phyloP scores from a whole-genome alignment of 352 stramenopile genomes.

The Pythium phragmitis region DNA sequence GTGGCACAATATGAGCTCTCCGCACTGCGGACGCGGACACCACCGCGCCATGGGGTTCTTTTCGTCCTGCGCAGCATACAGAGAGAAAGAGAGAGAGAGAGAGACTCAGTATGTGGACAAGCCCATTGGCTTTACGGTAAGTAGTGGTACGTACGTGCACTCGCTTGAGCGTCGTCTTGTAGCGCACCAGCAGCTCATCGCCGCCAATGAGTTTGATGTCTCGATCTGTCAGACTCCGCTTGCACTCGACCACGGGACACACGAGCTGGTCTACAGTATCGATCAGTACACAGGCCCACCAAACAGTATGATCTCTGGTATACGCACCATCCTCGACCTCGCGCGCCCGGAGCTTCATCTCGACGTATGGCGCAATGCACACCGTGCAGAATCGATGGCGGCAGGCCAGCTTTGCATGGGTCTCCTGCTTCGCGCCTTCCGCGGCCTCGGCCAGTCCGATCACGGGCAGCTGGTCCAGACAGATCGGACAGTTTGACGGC shows the following conservation, averaged over 20 bases:
- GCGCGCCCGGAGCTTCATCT: slow-evolving; percentile 28
- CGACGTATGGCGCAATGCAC: not conserved
- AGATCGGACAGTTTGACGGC: slow-evolving; percentile 52
- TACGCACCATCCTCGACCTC: slow-evolving; percentile 54
- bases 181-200: slow-evolving; percentile 23
- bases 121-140: not conserved
- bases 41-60: slow-evolving; percentile 73
- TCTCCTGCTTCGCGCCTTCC: slow-evolving; percentile 13
- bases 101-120: not conserved
- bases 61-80: slow-evolving; percentile 41
- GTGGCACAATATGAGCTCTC: slow-evolving; percentile 65
- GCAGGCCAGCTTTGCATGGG: slow-evolving; percentile 25
- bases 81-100: not conserved
- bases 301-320: not conserved
- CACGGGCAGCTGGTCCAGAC: slow-evolving; percentile 53
- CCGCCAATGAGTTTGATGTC: slow-evolving; percentile 43
- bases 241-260: slow-evolving; percentile 60
- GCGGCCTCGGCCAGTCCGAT: slow-evolving; percentile 37
- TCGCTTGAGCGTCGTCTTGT: slow-evolving; percentile 43
- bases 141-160: slow-evolving; percentile 40
- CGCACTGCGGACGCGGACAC: slow-evolving; percentile 57
- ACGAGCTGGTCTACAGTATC: slow-evolving; percentile 52
- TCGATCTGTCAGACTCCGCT: slow-evolving; percentile 32
- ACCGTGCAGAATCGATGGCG: not conserved
- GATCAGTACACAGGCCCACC: not conserved